Base-by-base conservation (phyloP, 2,329 filamentous ascomycete genomes). In the Neonectria sp. region DNA sequence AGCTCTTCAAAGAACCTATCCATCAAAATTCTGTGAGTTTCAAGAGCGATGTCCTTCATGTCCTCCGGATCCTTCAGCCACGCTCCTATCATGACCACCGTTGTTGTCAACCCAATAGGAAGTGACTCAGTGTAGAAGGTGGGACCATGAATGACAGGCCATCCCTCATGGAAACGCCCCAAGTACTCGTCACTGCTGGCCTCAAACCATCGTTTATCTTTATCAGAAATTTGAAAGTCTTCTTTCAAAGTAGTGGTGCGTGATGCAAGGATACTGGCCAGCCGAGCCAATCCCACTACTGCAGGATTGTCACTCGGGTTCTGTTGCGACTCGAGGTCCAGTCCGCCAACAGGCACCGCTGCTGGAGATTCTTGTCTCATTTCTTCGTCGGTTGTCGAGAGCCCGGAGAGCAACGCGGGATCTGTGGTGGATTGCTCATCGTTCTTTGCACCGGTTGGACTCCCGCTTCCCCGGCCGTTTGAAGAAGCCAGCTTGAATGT, bases 131-230 rank as follows among this genome's bases (percentile, higher is more conserved):
- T 43, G 75, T 77, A 56, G 35, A 80, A 80, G 0, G 77, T 71
- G 1, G 83, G 81, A 0, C 73, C 76, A 66, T 84, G 82, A 4
- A 86, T 69, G 2, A 84, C 71, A 6, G 84, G 80, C 77, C 82
- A 85, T 1, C 77, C 77, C 31, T 82, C 75, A 62, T 85, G 83
- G 33, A 85, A 82, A 0, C 76, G 66, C 0, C 73, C 73, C n/a
- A 85, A 78, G 40, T 84, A 87, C 0, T 77, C 72, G 0, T 76
- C 73, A 1, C 73, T 66, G 15, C 64, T 66, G 1, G 59, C 53
- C 1, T 68, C 55, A 4, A 75, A 65, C 74, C 74, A 76, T 0
- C 29, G 51, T 40, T 68, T 60, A 6, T 76, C 73, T 0, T 58
- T 21, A 1, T 60, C 46, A 0, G 65, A 46, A n/a, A 72, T 27